Conservation (phyloP, 164 flowering plant genomes). For the Litsea cubeba region DNA sequence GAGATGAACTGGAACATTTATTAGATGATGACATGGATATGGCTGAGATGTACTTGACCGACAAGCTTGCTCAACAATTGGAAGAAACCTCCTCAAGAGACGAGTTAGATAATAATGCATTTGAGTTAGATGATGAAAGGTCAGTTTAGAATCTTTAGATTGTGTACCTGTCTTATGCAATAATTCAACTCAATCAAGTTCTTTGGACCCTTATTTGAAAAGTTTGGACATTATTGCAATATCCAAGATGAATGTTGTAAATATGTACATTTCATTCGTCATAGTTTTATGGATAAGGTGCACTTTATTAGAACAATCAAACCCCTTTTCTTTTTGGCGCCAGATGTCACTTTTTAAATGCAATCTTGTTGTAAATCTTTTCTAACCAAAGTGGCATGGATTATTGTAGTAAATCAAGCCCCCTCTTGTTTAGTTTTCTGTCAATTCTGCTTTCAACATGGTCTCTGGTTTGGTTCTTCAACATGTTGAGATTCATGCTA, state of each 20-base stretch:
- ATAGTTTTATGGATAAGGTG: too few species aligned
- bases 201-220: not conserved
- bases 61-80: conserved; percentile 29
- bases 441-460: too few species aligned
- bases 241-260: not conserved
- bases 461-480: too few species aligned
- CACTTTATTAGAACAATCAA: too few species aligned
- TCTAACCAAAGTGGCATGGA: too few species aligned
- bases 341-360: too few species aligned
- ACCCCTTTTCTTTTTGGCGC: too few species aligned
- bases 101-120: conserved; percentile 17
- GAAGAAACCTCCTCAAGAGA: conserved; percentile 20
- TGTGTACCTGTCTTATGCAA: not conserved
- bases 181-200: not conserved
- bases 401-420: too few species aligned
- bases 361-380: too few species aligned
- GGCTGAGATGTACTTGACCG: conserved; percentile 60
- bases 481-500: too few species aligned
- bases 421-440: too few species aligned
- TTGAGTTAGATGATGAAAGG: conserved; percentile 26
- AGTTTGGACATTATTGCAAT: not conserved
- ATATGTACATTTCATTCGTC: not conserved
- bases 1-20: conserved; percentile 52
- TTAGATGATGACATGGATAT: conserved; percentile 53
- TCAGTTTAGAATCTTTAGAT: not conserved